Percentiles rank a stretch among this genome's conserved stretches.
Evolutionary conservation across 2,329 filamentous ascomycete genomes (phyloP).

Genomic region (Cytospora paraplurivora): DNA sequence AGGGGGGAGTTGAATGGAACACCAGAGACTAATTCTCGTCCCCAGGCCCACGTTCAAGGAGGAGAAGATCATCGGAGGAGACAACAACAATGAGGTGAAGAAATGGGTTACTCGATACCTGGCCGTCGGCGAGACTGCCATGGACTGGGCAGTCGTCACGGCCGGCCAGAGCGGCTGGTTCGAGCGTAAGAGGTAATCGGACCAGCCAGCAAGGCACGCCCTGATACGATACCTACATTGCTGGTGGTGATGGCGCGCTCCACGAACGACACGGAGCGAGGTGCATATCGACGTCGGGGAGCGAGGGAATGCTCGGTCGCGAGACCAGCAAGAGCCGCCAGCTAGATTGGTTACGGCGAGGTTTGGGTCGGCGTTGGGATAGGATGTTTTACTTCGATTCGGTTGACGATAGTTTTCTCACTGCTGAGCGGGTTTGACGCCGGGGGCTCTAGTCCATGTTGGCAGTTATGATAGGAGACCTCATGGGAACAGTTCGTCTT

Average conservation of each 20-base stretch:
- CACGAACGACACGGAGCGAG: neutral
- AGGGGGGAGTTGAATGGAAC: neutral
- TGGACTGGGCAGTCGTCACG: slow-evolving; percentile 95
- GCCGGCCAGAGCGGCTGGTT: slow-evolving; percentile 89
- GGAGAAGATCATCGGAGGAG: slow-evolving; percentile 73
- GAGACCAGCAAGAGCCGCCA: neutral
- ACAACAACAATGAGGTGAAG: slow-evolving; percentile 80
- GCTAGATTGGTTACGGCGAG: neutral
- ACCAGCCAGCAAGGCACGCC: neutral
- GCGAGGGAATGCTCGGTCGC: neutral
- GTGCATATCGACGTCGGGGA: neutral
- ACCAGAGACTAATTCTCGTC: slow-evolving; percentile 46
- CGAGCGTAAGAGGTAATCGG: slow-evolving; percentile 74
- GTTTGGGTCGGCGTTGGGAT: neutral
- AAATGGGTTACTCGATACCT: slow-evolving; percentile 94
- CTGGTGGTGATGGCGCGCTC: neutral
- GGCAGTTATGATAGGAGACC: neutral
- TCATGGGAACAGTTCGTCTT: neutral
- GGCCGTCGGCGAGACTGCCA: slow-evolving; percentile 93
- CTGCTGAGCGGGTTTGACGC: neutral
- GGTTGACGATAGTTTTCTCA: neutral
- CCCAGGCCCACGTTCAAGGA: slow-evolving; percentile 79
- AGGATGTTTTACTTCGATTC: neutral
- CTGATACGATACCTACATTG: neutral
- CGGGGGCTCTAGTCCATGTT: neutral